These are phyloP conservation scores for Chrysoporthe puriensis DNA, from an alignment of 2,329 filamentous ascomycete species.

Conservation along the genomic window DNA sequence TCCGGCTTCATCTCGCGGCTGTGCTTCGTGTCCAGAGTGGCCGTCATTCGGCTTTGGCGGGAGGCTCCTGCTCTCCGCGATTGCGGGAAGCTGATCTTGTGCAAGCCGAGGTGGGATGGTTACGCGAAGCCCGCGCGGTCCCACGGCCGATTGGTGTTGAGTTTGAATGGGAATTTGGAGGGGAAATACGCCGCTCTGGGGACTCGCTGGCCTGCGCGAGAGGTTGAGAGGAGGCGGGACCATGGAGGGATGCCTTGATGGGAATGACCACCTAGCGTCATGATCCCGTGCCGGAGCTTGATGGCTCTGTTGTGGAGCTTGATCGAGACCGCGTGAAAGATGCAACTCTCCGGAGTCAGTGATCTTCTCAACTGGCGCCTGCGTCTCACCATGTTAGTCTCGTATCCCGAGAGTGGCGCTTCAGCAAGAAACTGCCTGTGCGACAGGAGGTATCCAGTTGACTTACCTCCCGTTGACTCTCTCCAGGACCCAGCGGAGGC, in stretches of 20 bases:
- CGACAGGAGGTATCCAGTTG: background rate
- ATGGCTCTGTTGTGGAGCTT: background rate
- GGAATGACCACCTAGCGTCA: background rate
- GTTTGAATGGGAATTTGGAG: background rate
- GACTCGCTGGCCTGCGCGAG: background rate
- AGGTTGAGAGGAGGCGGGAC: constrained; percentile 2
- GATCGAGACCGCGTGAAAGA: background rate
- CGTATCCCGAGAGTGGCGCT: background rate
- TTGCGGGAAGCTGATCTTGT: background rate
- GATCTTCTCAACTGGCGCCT: background rate
- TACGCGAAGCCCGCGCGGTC: background rate
- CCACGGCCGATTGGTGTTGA: background rate
- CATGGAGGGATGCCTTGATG: background rate
- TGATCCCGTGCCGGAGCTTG: background rate
- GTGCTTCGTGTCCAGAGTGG: background rate
- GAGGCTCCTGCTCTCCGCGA: background rate
- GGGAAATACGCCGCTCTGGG: background rate
- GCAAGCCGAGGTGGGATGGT: background rate
- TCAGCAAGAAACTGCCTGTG: background rate
- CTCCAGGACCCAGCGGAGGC: background rate
- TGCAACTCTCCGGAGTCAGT: background rate
- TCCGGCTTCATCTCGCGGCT: background rate
- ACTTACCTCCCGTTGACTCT: background rate
- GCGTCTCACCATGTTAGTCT: background rate
- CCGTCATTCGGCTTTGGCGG: background rate